These are phyloP conservation scores for Lachancea nothofagi DNA, from an alignment of 805 yeast species.

Conservation along the genomic window DNA sequence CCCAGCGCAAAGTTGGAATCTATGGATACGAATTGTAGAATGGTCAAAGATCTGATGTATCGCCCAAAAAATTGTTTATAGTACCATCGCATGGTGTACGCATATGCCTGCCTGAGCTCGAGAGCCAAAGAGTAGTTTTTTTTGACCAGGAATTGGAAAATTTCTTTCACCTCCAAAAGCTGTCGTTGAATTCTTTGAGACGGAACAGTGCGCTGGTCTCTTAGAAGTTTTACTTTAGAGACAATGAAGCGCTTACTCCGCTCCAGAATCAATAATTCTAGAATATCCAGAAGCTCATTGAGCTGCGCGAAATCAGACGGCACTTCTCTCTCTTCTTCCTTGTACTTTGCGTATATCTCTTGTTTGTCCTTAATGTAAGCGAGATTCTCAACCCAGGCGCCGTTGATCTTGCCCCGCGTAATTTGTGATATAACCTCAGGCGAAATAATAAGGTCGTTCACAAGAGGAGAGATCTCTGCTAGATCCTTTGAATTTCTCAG, in stretches of 20 bases:
- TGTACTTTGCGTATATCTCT: constrained; percentile 45
- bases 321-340: constrained; percentile 14
- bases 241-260: constrained; percentile 68
- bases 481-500: constrained; percentile 45
- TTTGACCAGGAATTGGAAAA: constrained; percentile 49
- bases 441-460: constrained; percentile 69
- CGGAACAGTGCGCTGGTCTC: constrained; percentile 54
- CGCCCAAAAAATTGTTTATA: constrained; percentile 73
- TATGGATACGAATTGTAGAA: constrained; percentile 48
- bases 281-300: constrained; percentile 36
- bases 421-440: constrained; percentile 62
- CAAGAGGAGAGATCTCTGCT: constrained; percentile 60
- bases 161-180: constrained; percentile 56
- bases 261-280: constrained; percentile 63
- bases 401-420: constrained; percentile 49
- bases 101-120: constrained; percentile 74
- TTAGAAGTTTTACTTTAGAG: constrained; percentile 55
- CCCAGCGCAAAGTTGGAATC: constrained; percentile 58
- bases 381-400: constrained; percentile 61
- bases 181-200: constrained; percentile 71
- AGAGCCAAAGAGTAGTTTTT: constrained; percentile 59
- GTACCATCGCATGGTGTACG: constrained; percentile 91
- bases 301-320: constrained; percentile 28
- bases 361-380: constrained; percentile 52
- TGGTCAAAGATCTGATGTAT: constrained; percentile 66